A percentile compares a stretch with the other conserved stretches of the same genome.
Evolutionary conservation across 148 eudicot species (phyloP).

Genomic region (Heliosperma pusillum): DNA sequence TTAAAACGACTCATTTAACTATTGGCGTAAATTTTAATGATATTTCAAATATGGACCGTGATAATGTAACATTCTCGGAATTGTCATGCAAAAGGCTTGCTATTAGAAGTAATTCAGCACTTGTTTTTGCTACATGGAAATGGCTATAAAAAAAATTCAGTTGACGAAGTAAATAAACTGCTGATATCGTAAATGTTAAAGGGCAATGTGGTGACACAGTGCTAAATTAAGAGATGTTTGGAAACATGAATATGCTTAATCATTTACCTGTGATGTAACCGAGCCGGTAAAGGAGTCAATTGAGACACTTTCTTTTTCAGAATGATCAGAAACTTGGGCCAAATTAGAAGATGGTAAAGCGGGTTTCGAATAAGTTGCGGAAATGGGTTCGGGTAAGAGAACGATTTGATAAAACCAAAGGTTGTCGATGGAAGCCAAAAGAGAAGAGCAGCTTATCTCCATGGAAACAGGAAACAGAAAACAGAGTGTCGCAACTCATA

Average conservation of each 20-base stretch:
- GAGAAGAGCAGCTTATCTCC: constrained; percentile 15
- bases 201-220: neutral
- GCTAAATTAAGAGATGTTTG: neutral
- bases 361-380: constrained; percentile 6
- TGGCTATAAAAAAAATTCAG: neutral
- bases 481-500: neutral
- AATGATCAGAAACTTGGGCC: neutral
- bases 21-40: no score
- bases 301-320: constrained; percentile 13
- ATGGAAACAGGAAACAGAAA: constrained; percentile 6
- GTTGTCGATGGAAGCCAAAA: constrained; percentile 37
- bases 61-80: no score
- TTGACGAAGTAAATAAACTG: neutral
- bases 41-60: no score
- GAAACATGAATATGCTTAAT: neutral
- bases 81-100: no score
- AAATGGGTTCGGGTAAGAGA: constrained; percentile 25
- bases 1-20: no score
- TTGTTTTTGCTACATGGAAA: no score
- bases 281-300: neutral
- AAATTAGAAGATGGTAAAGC: constrained; percentile 6
- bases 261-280: constrained; percentile 16
- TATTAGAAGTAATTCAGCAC: no score
- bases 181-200: neutral
- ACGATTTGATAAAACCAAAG: constrained; percentile 50